Percentiles rank a stretch among this genome's conserved stretches.
Conservation (phyloP, 352 stramenopile genomes). For the Globisporangium echinulatum region DNA sequence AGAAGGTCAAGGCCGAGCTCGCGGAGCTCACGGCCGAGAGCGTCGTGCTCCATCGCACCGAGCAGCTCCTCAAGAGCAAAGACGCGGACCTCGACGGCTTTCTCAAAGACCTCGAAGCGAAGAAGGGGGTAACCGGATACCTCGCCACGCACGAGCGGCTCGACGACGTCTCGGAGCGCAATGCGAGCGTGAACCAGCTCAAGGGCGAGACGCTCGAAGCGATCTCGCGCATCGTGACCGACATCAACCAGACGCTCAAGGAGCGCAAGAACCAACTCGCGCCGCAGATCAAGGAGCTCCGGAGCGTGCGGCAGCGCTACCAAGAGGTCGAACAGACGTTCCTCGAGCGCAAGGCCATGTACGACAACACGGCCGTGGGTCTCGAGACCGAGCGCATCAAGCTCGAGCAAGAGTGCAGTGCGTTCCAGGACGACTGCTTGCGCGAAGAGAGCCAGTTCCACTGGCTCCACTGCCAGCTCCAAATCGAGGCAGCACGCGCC, state of each 20-base stretch:
- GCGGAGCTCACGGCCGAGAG: constrained; percentile 77
- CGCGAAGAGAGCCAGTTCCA: constrained; percentile 87
- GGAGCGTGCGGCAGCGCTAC: constrained; percentile 81
- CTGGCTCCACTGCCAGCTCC: constrained; percentile 65
- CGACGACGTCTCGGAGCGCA: constrained; percentile 83
- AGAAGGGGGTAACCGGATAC: constrained; percentile 83
- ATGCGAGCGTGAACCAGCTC: constrained; percentile 84
- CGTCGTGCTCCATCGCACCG: constrained; percentile 88
- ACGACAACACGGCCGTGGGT: constrained; percentile 85
- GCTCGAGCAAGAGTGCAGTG: constrained; percentile 86
- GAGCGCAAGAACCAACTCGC: constrained; percentile 90
- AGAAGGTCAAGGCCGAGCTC: constrained; percentile 87
- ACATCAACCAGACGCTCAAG: constrained; percentile 89
- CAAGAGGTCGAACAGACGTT: constrained; percentile 88
- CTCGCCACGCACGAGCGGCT: constrained; percentile 85
- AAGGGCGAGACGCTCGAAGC: constrained; percentile 93
- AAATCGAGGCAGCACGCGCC: constrained; percentile 66
- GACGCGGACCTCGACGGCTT: constrained; percentile 83
- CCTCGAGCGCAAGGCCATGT: constrained; percentile 81
- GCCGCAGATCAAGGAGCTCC: constrained; percentile 90
- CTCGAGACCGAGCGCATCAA: constrained; percentile 87
- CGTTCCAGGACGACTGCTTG: constrained; percentile 85
- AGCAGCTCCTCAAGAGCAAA: constrained; percentile 87
- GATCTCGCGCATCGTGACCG: constrained; percentile 87
- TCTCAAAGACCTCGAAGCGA: constrained; percentile 73